Conservation (phyloP, 2,329 filamentous ascomycete species). For the Gnomoniopsis sp. region DNA sequence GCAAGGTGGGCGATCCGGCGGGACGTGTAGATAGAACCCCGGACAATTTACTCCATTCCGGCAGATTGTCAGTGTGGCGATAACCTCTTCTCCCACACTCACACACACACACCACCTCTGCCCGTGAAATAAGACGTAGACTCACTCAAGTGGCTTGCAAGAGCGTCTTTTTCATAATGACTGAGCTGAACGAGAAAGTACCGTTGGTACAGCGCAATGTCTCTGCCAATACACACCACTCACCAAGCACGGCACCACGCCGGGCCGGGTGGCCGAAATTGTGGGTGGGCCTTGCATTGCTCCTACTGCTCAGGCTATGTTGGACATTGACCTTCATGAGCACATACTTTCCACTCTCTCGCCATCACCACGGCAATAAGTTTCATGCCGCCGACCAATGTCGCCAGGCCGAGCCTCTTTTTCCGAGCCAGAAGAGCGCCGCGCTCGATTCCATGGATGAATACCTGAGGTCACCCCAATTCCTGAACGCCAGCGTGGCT, state of each 20-base stretch:
- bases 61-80: too few relatives aligned
- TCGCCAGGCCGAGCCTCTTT: conserved; percentile 31
- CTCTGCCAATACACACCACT: neutral
- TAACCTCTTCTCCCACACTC: too few relatives aligned
- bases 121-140: neutral
- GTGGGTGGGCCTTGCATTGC: conserved; percentile 5
- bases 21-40: too few relatives aligned
- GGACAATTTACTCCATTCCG: too few relatives aligned
- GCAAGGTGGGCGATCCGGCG: too few relatives aligned
- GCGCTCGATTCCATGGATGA: conserved; percentile 30
- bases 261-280: conserved; percentile 1
- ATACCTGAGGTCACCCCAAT: conserved; percentile 28
- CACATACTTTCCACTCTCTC: neutral
- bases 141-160: too few relatives aligned
- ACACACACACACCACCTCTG: too few relatives aligned
- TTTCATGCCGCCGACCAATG: conserved; percentile 24
- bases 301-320: conserved; percentile 6
- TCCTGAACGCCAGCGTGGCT: conserved; percentile 30
- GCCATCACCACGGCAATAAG: conserved; percentile 2
- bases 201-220: conserved; percentile 30
- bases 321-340: conserved; percentile 6
- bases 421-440: conserved; percentile 24
- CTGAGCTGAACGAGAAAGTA: conserved; percentile 30
- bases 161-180: neutral
- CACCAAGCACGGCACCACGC: neutral